A percentile compares a stretch with the other conserved stretches of the same genome.
Evolutionary conservation across 345 rosid genomes (phyloP).

Genomic region (rapeseed (Brassica napus)): DNA sequence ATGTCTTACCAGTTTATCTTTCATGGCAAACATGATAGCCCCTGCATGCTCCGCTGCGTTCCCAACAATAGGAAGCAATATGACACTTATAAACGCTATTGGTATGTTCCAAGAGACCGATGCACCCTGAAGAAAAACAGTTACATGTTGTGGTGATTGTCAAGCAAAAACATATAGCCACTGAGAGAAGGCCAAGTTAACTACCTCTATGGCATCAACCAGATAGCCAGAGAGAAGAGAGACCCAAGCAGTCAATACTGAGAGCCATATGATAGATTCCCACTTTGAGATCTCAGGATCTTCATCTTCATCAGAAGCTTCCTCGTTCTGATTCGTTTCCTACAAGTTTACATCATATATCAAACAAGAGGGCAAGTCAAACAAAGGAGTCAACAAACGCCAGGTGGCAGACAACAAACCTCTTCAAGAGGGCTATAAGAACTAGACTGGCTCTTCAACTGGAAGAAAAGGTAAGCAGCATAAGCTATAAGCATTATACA

Average conservation of each 20-base stretch:
- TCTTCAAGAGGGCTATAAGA: neutral
- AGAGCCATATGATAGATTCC: neutral
- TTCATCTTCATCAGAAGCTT: neutral
- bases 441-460: neutral
- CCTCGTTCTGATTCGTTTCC: neutral
- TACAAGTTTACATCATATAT: neutral
- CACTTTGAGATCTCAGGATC: neutral
- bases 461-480: neutral
- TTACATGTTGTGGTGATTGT: too few relatives aligned
- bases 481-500: neutral
- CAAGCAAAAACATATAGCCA: neutral
- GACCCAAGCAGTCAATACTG: neutral
- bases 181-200: neutral
- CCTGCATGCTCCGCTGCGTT: conserved; percentile 98
- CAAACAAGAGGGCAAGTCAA: neutral
- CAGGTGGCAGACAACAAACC: neutral
- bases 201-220: neutral
- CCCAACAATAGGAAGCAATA: conserved; percentile 95
- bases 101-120: conserved; percentile 77
- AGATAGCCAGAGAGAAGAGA: neutral
- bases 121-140: conserved; percentile 66
- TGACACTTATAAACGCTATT: conserved; percentile 87
- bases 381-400: too few relatives aligned
- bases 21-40: conserved; percentile 97
- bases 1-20: conserved; percentile 82